phyloP scores from a whole-genome alignment of 1,284 basidiomycete species.

The Cutaneotrichosporon mucoides region DNA sequence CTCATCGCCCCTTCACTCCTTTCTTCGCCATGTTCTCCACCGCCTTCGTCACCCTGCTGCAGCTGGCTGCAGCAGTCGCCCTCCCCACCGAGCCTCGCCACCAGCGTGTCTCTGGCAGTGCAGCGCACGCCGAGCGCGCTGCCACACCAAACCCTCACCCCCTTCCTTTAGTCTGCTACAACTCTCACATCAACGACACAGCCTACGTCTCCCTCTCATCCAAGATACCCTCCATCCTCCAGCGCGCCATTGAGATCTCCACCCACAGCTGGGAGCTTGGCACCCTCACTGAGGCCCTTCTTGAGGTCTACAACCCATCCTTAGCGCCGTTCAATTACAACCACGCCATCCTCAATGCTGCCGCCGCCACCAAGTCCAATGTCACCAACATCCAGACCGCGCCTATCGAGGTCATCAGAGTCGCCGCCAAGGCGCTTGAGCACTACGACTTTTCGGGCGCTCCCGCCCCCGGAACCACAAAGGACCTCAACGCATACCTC shows the following conservation, averaged over 20 bases:
- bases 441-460: conserved; percentile 22
- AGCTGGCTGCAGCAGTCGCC: conserved; percentile 9
- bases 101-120: neutral
- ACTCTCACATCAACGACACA: conserved; percentile 12
- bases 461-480: neutral
- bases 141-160: conserved; percentile 5
- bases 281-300: conserved; percentile 23
- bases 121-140: neutral
- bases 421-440: conserved; percentile 10
- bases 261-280: conserved; percentile 36
- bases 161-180: conserved; percentile 7
- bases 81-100: neutral
- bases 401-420: conserved; percentile 10
- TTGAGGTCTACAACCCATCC: conserved; percentile 30
- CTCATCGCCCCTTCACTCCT: neutral
- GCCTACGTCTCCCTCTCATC: conserved; percentile 17
- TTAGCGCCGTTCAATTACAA: conserved; percentile 28
- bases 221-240: conserved; percentile 20
- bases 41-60: conserved; percentile 3
- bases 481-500: conserved; percentile 13
- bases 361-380: neutral
- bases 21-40: neutral
- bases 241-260: conserved; percentile 21
- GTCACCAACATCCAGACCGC: neutral
- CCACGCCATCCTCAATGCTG: neutral